Evolutionary conservation across 2,329 filamentous ascomycete genomes (phyloP).

Genomic region (Ascochyta rabiei): DNA sequence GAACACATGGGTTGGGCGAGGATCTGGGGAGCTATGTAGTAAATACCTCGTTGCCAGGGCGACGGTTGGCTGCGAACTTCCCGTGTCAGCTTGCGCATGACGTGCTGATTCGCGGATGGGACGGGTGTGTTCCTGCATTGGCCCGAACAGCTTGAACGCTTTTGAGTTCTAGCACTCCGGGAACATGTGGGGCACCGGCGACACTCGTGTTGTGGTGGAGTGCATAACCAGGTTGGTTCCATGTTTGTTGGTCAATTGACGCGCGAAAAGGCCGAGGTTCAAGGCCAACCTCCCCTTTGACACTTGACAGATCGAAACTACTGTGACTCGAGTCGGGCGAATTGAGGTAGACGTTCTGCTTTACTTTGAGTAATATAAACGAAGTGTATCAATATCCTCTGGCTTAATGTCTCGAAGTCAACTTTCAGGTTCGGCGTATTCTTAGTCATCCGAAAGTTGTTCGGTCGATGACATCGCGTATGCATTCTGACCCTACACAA

Average conservation of each 20-base stretch:
- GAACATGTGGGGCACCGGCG: constrained; percentile 19
- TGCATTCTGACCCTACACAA: constrained; percentile 20
- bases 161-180: constrained; percentile 11
- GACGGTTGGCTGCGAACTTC: constrained; percentile 11
- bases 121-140: constrained; percentile 17
- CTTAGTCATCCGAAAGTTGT: constrained; percentile 24
- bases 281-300: constrained; percentile 10
- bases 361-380: background rate
- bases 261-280: constrained; percentile 13
- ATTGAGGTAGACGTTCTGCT: background rate
- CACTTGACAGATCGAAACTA: constrained; percentile 15
- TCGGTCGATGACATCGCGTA: constrained; percentile 13
- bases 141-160: constrained; percentile 5
- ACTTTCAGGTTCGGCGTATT: background rate
- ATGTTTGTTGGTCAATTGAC: constrained; percentile 10
- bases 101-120: constrained; percentile 15
- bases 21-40: constrained; percentile 37
- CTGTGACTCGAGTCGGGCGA: background rate
- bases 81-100: constrained; percentile 10
- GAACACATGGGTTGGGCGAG: constrained; percentile 35
- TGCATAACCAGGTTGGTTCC: constrained; percentile 9
- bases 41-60: constrained; percentile 29
- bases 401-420: background rate
- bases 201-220: constrained; percentile 15
- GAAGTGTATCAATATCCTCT: background rate